Evolutionary conservation across 768 basidiomycete genomes (phyloP), one percentile per base, ranked within the genome.

Genomic region (Clitopilus hobsonii): DNA sequence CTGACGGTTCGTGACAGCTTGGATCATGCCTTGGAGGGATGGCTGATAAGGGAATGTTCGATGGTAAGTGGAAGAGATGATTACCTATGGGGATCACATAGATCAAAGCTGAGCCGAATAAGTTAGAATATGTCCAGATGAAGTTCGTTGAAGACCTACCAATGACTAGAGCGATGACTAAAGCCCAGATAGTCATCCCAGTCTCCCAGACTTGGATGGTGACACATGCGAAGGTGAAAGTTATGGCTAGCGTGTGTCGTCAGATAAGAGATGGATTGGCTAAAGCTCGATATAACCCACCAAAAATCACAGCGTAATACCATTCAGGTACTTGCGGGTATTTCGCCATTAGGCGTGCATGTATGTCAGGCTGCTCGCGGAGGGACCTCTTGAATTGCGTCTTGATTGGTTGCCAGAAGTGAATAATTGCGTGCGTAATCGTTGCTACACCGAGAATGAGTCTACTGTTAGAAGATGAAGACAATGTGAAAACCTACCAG

Each of bases 1-100:
- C 67, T 89, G 86, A 62, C 88, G 84, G 67, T 91, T 91, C 26
- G 89, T 91, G 59, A 90, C 82, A 1, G 88, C 88, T 61, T 89
- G 84, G 56, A 91, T 89, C 81, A 89, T 84, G 59, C 75, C 74
- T 71, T 51, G 18, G 29, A 27, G 49, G 22, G 20, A 28, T 32
- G 27, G 24, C 23, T 52, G 41, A 57, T 36, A 45, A 30, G 26
- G 6, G 47, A 14, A 45, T 22, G 14, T 22, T 24, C 38, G 29
- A 38, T 23, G 22, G 48, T 38, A 49, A 18, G 45, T 13, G 23
- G 20, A 27, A 20, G 18, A 56, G 56, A 66, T 67, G n/a, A 74
- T 74, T 70, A 60, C 87, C 89, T 53, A 87, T 82, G 13, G 90
- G 90, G 26, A 92, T 74, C 38, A 86, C 75, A 60, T 89, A 90